phyloP scores from a whole-genome alignment of 805 yeast species.

The Dipodascus albidus region DNA sequence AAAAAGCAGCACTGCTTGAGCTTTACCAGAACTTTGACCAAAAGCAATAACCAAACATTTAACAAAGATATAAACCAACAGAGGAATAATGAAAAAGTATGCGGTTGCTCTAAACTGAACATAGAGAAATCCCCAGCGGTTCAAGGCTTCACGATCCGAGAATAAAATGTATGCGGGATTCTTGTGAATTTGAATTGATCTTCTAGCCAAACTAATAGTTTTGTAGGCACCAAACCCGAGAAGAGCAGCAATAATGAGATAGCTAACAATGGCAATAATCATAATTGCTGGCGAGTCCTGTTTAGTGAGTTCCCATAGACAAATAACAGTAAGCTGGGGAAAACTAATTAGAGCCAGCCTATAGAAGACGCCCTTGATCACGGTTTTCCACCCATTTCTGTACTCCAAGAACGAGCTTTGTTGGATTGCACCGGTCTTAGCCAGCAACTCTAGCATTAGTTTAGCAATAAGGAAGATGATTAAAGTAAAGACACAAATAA shows the following conservation, averaged over 20 bases:
- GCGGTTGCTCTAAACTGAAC: conserved; percentile 82
- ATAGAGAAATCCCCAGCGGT: conserved; percentile 85
- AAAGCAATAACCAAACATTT: conserved; percentile 82
- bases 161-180: conserved; percentile 88
- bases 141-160: conserved; percentile 71
- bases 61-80: conserved; percentile 53
- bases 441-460: conserved; percentile 55
- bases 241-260: conserved; percentile 45
- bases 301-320: conserved; percentile 82
- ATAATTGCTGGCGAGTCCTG: conserved; percentile 76
- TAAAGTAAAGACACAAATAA: conserved; percentile 55
- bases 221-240: conserved; percentile 61
- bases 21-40: conserved; percentile 69
- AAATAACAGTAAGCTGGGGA: conserved; percentile 73
- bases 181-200: conserved; percentile 59
- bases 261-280: conserved; percentile 64
- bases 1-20: conserved; percentile 68
- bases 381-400: conserved; percentile 72
- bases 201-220: conserved; percentile 64
- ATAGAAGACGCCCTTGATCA: conserved; percentile 81
- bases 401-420: conserved; percentile 61
- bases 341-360: conserved; percentile 74
- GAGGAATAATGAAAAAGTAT: conserved; percentile 68
- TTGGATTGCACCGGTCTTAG: conserved; percentile 46
- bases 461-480: conserved; percentile 48